phyloP scores from a whole-genome alignment of 75 land plant species.

The Selaginella moellendorffii region DNA sequence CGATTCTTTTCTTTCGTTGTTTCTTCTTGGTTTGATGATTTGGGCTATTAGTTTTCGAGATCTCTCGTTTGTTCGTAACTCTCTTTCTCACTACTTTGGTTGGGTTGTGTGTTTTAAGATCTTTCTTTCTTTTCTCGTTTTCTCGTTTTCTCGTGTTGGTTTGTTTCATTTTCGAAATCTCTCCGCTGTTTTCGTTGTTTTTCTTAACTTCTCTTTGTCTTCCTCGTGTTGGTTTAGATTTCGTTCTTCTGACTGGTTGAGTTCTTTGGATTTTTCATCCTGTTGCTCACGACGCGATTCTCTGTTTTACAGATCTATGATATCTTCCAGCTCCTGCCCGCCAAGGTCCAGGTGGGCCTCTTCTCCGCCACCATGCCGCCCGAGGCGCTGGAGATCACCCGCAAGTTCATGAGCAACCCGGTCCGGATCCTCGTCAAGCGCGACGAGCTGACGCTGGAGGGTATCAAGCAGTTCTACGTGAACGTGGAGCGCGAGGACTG shows the following conservation, averaged over 20 bases:
- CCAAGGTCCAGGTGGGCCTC: conserved; percentile 47
- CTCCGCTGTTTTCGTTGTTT: too few species aligned
- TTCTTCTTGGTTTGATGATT: too few species aligned
- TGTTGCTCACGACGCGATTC: conserved; percentile 31
- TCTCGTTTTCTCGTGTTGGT: neutral
- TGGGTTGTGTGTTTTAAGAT: neutral
- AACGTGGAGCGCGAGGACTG: too few species aligned
- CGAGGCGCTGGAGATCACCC: too few species aligned
- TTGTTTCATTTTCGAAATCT: too few species aligned
- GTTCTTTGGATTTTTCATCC: conserved; percentile 38
- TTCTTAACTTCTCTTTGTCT: neutral
- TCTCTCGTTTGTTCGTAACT: conserved; percentile 27
- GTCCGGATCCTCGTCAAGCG: too few species aligned
- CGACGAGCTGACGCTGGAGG: too few species aligned
- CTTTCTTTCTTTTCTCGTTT: neutral
- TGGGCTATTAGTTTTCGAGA: conserved; percentile 71
- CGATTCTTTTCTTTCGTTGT: too few species aligned
- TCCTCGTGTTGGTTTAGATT: too few species aligned
- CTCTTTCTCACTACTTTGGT: neutral
- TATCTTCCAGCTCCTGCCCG: conserved; percentile 44
- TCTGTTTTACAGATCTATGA: conserved; percentile 30
- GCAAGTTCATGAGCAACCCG: too few species aligned
- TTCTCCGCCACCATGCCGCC: too few species aligned
- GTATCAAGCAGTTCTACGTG: too few species aligned
- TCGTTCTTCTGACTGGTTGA: neutral